Evolutionary conservation across 1,139 yeast species (phyloP), one percentile per base, ranked within the genome.

Genomic region (Nakaseomyces bracarensis): DNA sequence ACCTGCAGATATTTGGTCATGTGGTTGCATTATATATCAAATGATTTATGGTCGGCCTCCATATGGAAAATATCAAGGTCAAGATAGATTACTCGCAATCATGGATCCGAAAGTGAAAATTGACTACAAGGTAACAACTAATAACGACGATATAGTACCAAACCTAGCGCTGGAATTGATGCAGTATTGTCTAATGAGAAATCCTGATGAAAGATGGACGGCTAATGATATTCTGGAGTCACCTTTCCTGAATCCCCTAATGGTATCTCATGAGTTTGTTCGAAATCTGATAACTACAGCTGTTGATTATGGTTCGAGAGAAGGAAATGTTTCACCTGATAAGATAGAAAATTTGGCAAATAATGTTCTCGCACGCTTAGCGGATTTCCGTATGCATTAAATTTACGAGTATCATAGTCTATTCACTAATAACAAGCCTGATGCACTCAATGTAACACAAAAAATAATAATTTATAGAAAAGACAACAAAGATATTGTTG

Each of bases 1-100:
- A 55, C 96, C 98, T 0, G 83, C 97, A 1, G 99, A 91, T 66
- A 79, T 93, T 10, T 91, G 98, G 98, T 87, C 97, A 16, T 83
- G 96, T 65, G 99, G 98, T 0, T 87, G 98, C 61, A 91, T 91
- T 4, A 71, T 91, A 3, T 91, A 89, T 64, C 97, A 91, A 63
- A 86, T 93, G 95, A 75, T 89, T 3, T 91, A 91, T 57, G 96
- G 96, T 0, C 74, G 73, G 49, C 93, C 96, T 2, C 98, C 98
- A 1, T 89, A 86, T 66, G 95, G 87, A 0, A 71, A 73, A 1
- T 85, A 77, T 53, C 75, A 79, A 26, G 94, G 95, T 1, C 79
- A 82, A 45, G 87, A 84, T 56, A 69, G 95, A 49, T 70, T 86
- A 38, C 69, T 82, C 61, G 96, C 96, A 1, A 89, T 87, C 30